Evolutionary conservation across 495 filamentous ascomycete genomes (phyloP), one percentile per base, ranked within the genome.

Genomic region (Daldinia bambusicola): DNA sequence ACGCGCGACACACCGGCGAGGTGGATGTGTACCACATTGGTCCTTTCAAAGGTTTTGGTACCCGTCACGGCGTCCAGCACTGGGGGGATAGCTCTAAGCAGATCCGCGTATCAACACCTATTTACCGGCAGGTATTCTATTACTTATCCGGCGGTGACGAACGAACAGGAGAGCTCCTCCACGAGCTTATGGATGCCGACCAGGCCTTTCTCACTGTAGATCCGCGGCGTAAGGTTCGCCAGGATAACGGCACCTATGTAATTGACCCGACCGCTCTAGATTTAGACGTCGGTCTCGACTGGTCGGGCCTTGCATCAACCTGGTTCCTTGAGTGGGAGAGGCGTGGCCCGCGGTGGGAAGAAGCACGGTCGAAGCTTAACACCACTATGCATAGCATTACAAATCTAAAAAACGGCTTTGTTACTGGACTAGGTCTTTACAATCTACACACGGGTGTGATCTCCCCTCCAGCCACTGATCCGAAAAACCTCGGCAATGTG

Each of bases 31-130:
- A 86, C 53, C 84, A 86, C 57, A 58, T 79, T 12, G 84, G 84
- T 0, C 68, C 72, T 0, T 84, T 78, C 71, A 83, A 81, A 61
- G 84, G 83, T 0, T 79, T 86, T 16, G 84, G 84, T 9, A 84
- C 83, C 1, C 75, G 84, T n/a, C 84, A 86, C 48, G 83, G 83
- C 8, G 81, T 86, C 10, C 83, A 85, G 61, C 84, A 86, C 59
- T 86, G 77, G 65, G 74, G 78, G 20, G 83, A 86, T 55, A 84
- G 81, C 63, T 77, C 81, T 2, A 86, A 86, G 58, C 84, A 86
- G 51, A 80, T 81, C 6, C 82, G 84, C 6, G 82, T 86, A 3
- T 83, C 82, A 22, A 82, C 81, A 12, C 78, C 79, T 1, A 71
- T 80, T 8, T 84, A 84, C 45, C 69, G 82, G 18, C 81, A 81